phyloP scores from a whole-genome alignment of 805 yeast genomes.

The Saturnispora kantuleensis region DNA sequence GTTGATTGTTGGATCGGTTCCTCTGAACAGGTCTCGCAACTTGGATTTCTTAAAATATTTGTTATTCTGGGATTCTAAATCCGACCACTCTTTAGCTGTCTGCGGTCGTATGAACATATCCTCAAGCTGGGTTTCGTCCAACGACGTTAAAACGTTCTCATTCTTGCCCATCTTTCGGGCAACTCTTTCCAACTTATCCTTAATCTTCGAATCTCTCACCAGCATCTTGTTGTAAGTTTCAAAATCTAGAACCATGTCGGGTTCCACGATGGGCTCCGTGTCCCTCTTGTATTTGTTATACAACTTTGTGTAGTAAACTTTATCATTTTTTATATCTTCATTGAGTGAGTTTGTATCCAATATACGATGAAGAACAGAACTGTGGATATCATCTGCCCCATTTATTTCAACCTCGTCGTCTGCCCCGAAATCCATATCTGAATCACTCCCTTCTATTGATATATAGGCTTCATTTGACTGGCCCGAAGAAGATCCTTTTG shows the following conservation, averaged over 20 bases:
- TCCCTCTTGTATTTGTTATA: constrained; percentile 15
- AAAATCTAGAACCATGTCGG: constrained; percentile 20
- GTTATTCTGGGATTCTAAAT: constrained; percentile 4
- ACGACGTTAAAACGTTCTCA: constrained; percentile 12
- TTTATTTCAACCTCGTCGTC: background rate
- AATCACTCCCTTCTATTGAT: background rate
- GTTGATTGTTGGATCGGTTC: background rate
- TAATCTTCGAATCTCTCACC: constrained; percentile 19
- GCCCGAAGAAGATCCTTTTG: background rate
- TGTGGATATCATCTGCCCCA: constrained; percentile 13
- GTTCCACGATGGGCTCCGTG: background rate
- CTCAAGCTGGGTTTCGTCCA: constrained; percentile 18
- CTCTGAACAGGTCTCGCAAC: constrained; percentile 3
- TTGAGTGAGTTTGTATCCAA: constrained; percentile 14
- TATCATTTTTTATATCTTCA: constrained; percentile 9
- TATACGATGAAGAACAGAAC: constrained; percentile 19
- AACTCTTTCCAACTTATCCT: constrained; percentile 13
- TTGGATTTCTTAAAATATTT: constrained; percentile 4
- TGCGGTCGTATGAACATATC: constrained; percentile 13
- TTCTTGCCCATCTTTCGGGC: constrained; percentile 6
- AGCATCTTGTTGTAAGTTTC: constrained; percentile 21
- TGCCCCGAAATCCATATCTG: background rate
- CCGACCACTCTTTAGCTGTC: constrained; percentile 9
- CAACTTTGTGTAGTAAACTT: constrained; percentile 17
- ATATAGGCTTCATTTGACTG: background rate